Evolutionary conservation across 2,329 filamentous ascomycete species (phyloP), one percentile per base, ranked within the genome.

Genomic region (Colletotrichum magnum): DNA sequence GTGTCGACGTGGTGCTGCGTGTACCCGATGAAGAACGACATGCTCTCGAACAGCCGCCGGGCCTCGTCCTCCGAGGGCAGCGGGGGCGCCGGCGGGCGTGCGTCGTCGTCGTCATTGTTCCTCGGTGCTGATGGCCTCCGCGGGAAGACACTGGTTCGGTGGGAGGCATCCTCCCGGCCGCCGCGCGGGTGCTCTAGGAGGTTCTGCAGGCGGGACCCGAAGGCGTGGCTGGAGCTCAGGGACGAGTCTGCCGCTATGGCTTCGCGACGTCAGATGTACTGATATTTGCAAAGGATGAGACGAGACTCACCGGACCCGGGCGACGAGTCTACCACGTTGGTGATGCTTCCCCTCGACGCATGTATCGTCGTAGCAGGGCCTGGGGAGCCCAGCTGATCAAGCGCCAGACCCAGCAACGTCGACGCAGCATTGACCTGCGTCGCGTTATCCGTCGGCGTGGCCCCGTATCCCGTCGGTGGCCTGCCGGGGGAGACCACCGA

Each of bases 1-100:
- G 73, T 73, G 21, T 74, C 73, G 53, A 75, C 72, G 15, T 74
- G 74, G 45, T 73, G 73, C 52, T 73, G 73, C 24, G 74, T 74
- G 36, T 75, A 72, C 10, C 70, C 74, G 39, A 75, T 71, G 56
- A 75, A 72, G 36, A 73, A 45, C 43, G 74, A 73, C 53, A 70
- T 74, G 24, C 71, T 71, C 28, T 70, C 72, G 45, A 72, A 69
- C 16, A 75, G 57, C 18, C 64, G 70, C 12, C 70, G 70, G 13
- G 68, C 72, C 4, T 72, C 72, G 16, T 68, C 58, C 18, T 73
- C 72, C 1, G 68, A 71, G 5, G 72, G 70, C 1, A 73, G 54
- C 1, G 51, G 6, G 2, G 63, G 71, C 13, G 45, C 64, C 28
- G 43, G 10, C 28, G 28, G 28, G 28, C 7, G 5, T 10, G 28